Evolutionary conservation across 2,329 filamentous ascomycete species (phyloP), one percentile per base, ranked within the genome.

Genomic region (Cladosporium sp.): DNA sequence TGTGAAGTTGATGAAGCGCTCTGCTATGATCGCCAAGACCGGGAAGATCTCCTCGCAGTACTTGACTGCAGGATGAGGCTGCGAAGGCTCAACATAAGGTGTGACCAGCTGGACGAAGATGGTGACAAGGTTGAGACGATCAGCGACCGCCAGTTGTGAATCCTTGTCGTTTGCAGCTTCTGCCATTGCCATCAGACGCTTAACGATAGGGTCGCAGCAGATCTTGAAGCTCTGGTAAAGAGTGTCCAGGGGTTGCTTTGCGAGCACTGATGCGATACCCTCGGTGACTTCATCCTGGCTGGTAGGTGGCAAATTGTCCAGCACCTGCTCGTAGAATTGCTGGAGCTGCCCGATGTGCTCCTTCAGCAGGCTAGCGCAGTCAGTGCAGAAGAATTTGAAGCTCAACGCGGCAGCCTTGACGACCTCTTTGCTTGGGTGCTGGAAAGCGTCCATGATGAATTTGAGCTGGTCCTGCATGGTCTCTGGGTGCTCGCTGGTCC

Each of bases 271-370:
- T 13, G 95, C 93, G 54, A 98, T 93, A 69, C 95, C 95, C 76
- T 99, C 94, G 0, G 95, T 98, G 58, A 99, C 87, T 78, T 99
- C 95, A 76, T 98, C 93, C 79, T 97, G 93, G 76, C 94, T 98
- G 53, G 88, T 84, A 14, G 89, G 87, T 8, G 93, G 93, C 18
- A 99, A 83, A 71, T 90, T 91, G 77, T 97, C 92, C 43, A 98
- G 85, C 56, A 97, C 90, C 69, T 91, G 89, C 73, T 96, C 88
- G 77, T 97, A 99, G 77, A 99, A 99, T 3, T 88, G 86, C 77
- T 99, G 95, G 18, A 99, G 84, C 73, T 97, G 92, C 10, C 89
- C 78, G 39, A 96, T 91, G 76, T 96, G 93, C 5, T 86, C 88
- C 70, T 92, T 91, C 26, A 99, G 85, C 39, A 97, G 84, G 74